A percentile compares a stretch with the other conserved stretches of the same genome.
Evolutionary conservation across 768 basidiomycete genomes (phyloP).

Genomic region (Leucosporidium creatinivorum): DNA sequence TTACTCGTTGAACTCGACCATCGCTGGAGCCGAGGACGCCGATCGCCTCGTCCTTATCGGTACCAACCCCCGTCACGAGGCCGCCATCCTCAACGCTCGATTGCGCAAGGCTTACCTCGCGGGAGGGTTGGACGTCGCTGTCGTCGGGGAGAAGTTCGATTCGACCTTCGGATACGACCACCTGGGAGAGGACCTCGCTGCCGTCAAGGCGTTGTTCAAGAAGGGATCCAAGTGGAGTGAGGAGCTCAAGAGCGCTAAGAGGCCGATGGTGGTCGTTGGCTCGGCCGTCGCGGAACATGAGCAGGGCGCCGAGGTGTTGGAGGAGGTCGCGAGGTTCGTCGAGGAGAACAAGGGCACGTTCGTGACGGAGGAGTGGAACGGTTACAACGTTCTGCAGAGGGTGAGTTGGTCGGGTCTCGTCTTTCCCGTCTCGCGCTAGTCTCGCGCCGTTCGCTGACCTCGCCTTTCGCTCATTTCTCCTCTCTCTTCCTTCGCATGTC

Average conservation of each 20-base stretch:
- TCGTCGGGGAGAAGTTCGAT: constrained; percentile 85
- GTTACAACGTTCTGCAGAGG: constrained; percentile 84
- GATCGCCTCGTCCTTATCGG: constrained; percentile 90
- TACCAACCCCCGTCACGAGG: constrained; percentile 95
- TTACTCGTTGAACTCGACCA: constrained; percentile 91
- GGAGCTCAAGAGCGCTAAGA: constrained; percentile 83
- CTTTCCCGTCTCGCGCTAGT: neutral
- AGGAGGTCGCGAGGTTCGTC: constrained; percentile 69
- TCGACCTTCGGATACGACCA: constrained; percentile 90
- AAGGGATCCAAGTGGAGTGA: constrained; percentile 64
- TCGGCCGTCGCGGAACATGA: constrained; percentile 76
- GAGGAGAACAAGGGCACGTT: constrained; percentile 66
- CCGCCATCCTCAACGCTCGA: constrained; percentile 91
- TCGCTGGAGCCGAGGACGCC: constrained; percentile 81
- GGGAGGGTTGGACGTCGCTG: constrained; percentile 71
- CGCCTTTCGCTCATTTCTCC: too few species aligned
- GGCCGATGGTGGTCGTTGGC: constrained; percentile 87
- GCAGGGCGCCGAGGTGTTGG: constrained; percentile 70
- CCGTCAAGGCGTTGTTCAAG: constrained; percentile 65
- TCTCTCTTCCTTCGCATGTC: too few species aligned
- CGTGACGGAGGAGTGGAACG: constrained; percentile 87
- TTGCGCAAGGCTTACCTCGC: constrained; percentile 93
- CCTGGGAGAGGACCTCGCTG: constrained; percentile 67
- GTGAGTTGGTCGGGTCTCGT: constrained; percentile 48
- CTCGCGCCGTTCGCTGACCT: neutral